Conservation (phyloP, 2,329 filamentous ascomycete genomes). For the Rutstroemia sp. region DNA sequence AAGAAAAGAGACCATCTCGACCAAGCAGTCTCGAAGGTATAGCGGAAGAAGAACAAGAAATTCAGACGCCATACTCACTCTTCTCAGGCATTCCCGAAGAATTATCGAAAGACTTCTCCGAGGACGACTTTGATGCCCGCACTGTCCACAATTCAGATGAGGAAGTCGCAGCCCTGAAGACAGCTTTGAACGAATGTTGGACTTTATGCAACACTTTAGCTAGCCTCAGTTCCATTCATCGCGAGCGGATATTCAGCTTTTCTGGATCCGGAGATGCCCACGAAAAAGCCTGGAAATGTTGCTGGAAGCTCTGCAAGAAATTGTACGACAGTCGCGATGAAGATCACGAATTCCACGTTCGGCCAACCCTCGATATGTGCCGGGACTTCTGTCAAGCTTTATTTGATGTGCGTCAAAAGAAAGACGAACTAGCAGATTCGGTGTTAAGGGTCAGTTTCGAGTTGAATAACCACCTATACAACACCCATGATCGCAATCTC, state of each 20-base stretch:
- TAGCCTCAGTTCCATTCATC: conserved; percentile 75
- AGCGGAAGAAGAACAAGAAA: conserved; percentile 21
- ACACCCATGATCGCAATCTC: conserved; percentile 76
- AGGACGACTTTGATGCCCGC: conserved; percentile 40
- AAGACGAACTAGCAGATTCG: conserved; percentile 75
- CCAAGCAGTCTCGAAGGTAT: conserved; percentile 67
- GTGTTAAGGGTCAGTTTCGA: conserved; percentile 90
- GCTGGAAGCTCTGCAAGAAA: conserved; percentile 86
- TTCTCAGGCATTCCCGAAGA: conserved; percentile 32
- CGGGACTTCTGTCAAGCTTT: conserved; percentile 87
- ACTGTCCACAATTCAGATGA: conserved; percentile 41
- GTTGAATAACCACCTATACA: conserved; percentile 91
- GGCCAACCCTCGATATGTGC: conserved; percentile 75
- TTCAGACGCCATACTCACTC: conserved; percentile 20
- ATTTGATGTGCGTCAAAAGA: conserved; percentile 75
- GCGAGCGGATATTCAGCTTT: conserved; percentile 69
- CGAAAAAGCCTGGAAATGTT: conserved; percentile 86
- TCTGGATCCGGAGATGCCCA: conserved; percentile 69
- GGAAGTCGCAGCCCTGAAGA: conserved; percentile 62
- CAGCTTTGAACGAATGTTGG: conserved; percentile 84
- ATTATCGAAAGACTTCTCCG: conserved; percentile 34
- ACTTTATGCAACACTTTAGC: conserved; percentile 87
- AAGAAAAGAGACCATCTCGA: conserved; percentile 45
- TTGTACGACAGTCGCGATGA: conserved; percentile 78
- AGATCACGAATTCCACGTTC: conserved; percentile 58